Base-by-base conservation (phyloP, 192 early-diverging fungal species). In the Coemansia asiatica region DNA sequence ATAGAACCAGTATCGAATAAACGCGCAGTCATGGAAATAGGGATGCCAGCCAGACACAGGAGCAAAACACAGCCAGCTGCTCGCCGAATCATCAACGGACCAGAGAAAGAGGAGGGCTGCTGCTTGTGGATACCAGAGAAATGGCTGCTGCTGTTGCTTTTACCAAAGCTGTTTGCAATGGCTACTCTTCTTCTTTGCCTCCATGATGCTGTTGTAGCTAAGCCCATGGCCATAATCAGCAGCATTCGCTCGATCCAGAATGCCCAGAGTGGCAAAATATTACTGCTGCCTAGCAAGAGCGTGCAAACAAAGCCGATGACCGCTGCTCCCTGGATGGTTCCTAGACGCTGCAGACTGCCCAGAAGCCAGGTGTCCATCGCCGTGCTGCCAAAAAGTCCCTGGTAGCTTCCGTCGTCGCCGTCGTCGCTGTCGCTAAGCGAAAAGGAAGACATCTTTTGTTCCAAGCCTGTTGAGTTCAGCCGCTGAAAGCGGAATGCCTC, bases 371-470 rank as follows among this genome's bases (percentile, higher is more conserved):
- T 64, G 38, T 79, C 76, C 71, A 79, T 70, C 12, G 67, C 65
- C 12, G 22, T 26, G 36, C 67, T 71, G 64, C 71, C 67, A 51
- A 79, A 67, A 35, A 69, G 49, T 1, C 76, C 76, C 67, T 79
- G 76, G 64, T 79, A 69, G 58, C 71, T 74, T 15, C 67, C 76
- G 29, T 67, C 67, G 31, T 68, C 76, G 19, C 48, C 63, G 26
- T 66, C 69, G 60, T 61, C 60, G 60, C 27, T 29, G 46, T 61
- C 60, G 49, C 40, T 31, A 6, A 80, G 21, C 13, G 77, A 68
- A 26, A 80, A 80, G 15, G 72, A 56, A n/a, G 68, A 68, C 65
- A 80, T 70, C 25, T 71, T 71, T 21, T 64, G 38, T 55, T 80
- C 77, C 55, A 80, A 56, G 10, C 77, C 77, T 15, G 77, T 80